Evolutionary conservation across 2,329 filamentous ascomycete genomes (phyloP), one percentile per base, ranked within the genome.

Genomic region (Xylaria sp.): DNA sequence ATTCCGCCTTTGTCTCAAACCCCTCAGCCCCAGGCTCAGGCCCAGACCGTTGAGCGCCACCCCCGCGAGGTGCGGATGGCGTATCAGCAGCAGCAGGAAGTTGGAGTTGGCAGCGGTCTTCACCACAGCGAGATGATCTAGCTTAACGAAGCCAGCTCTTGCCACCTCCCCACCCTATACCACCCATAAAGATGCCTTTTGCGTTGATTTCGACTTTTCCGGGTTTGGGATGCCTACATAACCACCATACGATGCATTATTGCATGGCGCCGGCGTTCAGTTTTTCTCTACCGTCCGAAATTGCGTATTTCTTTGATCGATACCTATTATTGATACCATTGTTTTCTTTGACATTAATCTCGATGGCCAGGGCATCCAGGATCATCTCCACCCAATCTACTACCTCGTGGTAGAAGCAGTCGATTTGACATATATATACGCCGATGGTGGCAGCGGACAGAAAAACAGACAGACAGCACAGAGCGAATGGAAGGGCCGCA

Each of bases 41-140:
- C 5, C 28, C 28, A 31, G 28, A 31, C 46, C 31, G 45, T 73
- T 28, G 74, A 76, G 67, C 72, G 74, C 15, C 73, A 76, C 64
- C 74, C 74, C n/a, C 73, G 73, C 49, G 74, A 84, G 61, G 74
- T 77, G 58, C 69, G 73, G 4, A 73, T 73, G 33, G 74, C 76
- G 38, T 74, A 78, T 65, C 74, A 73, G 57, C 70, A 75, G 58
- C 73, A 72, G 57, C 50, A 75, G 69, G 69, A 78, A 63, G 76
- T 80, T 47, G 79, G 80, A 63, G 76, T 80, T 47, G 79, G 80
- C 31, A 87, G 83, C 12, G 84, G 84, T 0, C 73, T 87, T 37
- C 79, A 84, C 67, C 77, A 76, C 57, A 84, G 79, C 72, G 84
- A 87, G 75, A 83, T 87, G 82, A 83, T 87, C 67, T 87, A 75